These are phyloP conservation scores for Mycena vulgaris DNA, from an alignment of 768 basidiomycete genomes.

Conservation along the genomic window DNA sequence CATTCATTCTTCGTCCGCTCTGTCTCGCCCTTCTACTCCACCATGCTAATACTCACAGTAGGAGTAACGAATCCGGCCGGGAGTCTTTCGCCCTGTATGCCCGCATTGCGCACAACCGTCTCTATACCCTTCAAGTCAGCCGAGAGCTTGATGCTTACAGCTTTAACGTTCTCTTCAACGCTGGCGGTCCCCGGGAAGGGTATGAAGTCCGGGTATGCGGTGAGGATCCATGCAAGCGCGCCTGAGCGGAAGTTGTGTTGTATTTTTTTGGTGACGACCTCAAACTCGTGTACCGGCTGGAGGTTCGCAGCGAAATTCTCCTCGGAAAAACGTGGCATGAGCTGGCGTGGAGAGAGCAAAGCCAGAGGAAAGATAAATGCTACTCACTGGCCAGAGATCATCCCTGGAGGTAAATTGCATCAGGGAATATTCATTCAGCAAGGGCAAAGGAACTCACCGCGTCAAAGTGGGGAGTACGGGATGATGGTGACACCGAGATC, in stretches of 20 bases:
- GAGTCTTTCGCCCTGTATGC: neutral
- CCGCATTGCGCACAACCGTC: neutral
- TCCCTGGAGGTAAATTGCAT: too few species aligned
- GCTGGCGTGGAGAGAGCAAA: neutral
- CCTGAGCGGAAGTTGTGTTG: neutral
- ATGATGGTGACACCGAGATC: slow-evolving; percentile 48
- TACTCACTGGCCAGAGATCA: slow-evolving; percentile 12
- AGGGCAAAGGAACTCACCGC: slow-evolving; percentile 43
- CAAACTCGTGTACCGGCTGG: neutral
- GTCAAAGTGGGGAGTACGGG: slow-evolving; percentile 49
- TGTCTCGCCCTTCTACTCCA: slow-evolving; percentile 3
- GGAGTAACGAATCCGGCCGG: neutral
- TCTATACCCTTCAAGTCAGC: neutral
- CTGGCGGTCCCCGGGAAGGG: slow-evolving; percentile 9
- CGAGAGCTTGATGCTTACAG: neutral
- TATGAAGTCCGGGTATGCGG: slow-evolving; percentile 2
- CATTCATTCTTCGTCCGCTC: neutral
- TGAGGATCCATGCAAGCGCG: slow-evolving; percentile 4
- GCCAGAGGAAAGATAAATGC: too few species aligned
- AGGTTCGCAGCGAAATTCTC: slow-evolving; percentile 1
- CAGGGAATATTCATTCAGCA: too few species aligned
- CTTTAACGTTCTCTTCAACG: neutral
- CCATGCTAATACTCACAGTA: neutral
- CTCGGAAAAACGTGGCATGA: slow-evolving; percentile 14
- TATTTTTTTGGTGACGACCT: neutral